Base-by-base conservation (phyloP, 2,329 filamentous ascomycete genomes). In the Trichoderma aggressivum region DNA sequence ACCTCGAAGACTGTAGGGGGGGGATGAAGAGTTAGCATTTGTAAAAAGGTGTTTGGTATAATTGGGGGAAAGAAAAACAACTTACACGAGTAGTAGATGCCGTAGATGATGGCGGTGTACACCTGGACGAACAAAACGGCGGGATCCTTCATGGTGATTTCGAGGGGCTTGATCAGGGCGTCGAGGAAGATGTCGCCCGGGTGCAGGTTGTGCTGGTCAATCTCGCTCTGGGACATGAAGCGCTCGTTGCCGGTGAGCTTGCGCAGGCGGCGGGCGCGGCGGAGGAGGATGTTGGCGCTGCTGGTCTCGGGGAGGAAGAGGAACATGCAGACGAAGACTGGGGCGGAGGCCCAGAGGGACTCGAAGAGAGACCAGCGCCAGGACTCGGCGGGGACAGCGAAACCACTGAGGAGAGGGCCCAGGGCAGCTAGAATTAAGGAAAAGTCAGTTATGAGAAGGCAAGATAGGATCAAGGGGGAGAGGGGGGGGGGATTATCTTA, bases 281-380 rank as follows among this genome's bases (percentile, higher is more conserved):
- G 86, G 60, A 89, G 83, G 3, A 92, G 85, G 75, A 92, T 89
- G 72, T 85, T 90, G 8, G 84, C 80, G 0, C 84, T 79, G 68
- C 82, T 86, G 0, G 90, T 92, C 81, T 92, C 90, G 0, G 90
- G 90, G 28, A 92, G 84, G 73, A 88, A 84, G 73, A 90, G 76
- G 75, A 90, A 85, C 85, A 92, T 87, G 65, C 86, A 68, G n/a
- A 91, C 73, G 74, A 91, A 86, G 56, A 90, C 77, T 0, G 89
- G 89, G 0, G 82, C 84, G 0, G 88, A 83, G 21, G 87, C 83
- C 88, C 88, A 91, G 70, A 91, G 81, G 70, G 90, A 87, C 76
- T 90, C 88, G 83, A 87, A 89, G 12, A 89, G 81, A 0, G 87
- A 86, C 89, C 89, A 91, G n/a, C 88, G 83, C 89, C 89, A 92